Evolutionary conservation across 164 flowering plant genomes (phyloP), one percentile per base, ranked within the genome.

Genomic region (Berberis thunbergii): DNA sequence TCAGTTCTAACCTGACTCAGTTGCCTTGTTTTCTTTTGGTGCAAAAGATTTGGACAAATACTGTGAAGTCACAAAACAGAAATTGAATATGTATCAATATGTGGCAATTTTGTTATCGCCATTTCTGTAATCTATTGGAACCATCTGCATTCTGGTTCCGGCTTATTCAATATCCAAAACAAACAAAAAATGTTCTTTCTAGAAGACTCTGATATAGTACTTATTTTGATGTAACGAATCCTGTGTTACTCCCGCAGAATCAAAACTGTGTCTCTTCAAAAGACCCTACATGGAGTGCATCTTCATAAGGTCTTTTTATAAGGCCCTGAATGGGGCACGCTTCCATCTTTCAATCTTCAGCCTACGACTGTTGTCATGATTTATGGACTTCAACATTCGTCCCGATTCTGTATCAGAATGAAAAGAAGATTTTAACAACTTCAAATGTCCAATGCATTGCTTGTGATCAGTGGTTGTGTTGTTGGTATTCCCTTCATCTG

Each of bases 361-460:
- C 72, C 81, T 83, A 74, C 83, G 13, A 26, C 55, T 73, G 49
- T 62, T 72, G 42, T 81, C 88, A 45, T 64, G 67, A 63, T 77
- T 79, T 43, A 66, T 62, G 3, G 85, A 83, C 77, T 79, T 84
- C 79, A 83, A 68, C 43, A 78, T 50, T 12, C 84, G 73, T 60
- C 83, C 91, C 11, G 58, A 70, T 64, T 83, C 90, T 6, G 76
- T 69, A 63, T 84, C 90, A 45, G 77, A 77, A 3, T 77, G 85
- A 0, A 92, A 83, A 7, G 79, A 68, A 60, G 83, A 75, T 59
- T 87, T 83, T 26, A 92, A 62, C 71, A 80, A 74, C 72, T 74
- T 77, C 50, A 89, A 73, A 67, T 84, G 89, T 13, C 82, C 96
- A 61, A 59, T 68, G 66, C 96, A 92, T 67, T 79, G 92, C 64